These are phyloP conservation scores for Rhodomyrtus psidioides DNA, from an alignment of 441 rosid species.

Conservation along the genomic window DNA sequence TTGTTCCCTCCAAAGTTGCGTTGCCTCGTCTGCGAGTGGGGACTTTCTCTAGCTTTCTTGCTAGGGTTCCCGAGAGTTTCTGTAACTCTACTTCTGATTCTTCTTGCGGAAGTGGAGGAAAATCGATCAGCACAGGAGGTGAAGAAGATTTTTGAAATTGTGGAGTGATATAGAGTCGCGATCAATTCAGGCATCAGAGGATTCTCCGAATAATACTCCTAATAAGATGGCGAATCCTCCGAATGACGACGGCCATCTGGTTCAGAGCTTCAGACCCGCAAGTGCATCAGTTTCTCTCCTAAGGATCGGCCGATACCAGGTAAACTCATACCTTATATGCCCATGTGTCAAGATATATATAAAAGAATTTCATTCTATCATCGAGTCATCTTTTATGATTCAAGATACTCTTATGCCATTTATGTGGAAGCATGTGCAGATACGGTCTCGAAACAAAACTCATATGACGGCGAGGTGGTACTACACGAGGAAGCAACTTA, in stretches of 20 bases:
- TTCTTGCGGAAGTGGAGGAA: background rate
- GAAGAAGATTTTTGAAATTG: background rate
- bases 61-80: background rate
- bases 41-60: background rate
- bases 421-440: background rate
- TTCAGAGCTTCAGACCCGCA: too few species aligned
- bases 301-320: background rate
- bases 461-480: background rate
- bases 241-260: background rate
- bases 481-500: background rate
- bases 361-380: too few species aligned
- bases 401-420: background rate
- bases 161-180: background rate
- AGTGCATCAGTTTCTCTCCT: background rate
- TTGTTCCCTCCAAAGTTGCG: too few species aligned
- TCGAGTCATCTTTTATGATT: background rate
- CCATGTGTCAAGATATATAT: background rate
- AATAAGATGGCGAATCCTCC: background rate
- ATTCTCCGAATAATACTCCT: too few species aligned
- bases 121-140: background rate
- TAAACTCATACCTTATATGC: background rate
- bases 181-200: background rate
- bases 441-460: background rate
- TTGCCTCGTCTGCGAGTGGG: background rate
- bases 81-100: background rate